Percentiles rank a stretch among this genome's conserved stretches.
These are phyloP conservation scores for Cyberlindnera japonica DNA, from an alignment of 805 yeast species.

Conservation along the genomic window DNA sequence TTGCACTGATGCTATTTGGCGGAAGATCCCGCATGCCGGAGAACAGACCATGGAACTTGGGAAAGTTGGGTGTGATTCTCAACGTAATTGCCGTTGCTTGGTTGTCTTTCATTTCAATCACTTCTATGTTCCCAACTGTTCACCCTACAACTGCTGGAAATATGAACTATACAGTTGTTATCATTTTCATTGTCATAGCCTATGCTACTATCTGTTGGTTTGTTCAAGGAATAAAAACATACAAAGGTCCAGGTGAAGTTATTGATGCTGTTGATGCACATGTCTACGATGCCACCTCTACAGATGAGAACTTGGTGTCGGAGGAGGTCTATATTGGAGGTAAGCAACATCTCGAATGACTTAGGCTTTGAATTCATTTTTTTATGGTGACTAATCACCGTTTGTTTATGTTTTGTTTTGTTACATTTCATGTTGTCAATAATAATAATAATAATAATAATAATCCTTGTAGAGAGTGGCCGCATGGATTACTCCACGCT, in stretches of 20 bases:
- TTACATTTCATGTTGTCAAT: no score
- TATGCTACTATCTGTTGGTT: constrained; percentile 25
- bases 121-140: constrained; percentile 26
- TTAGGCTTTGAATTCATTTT: no score
- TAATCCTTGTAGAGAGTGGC: no score
- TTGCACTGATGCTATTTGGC: constrained; percentile 26
- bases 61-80: constrained; percentile 20
- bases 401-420: no score
- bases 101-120: constrained; percentile 24
- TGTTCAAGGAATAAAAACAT: constrained; percentile 27
- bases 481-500: no score
- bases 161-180: constrained; percentile 30
- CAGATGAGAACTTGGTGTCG: constrained; percentile 2
- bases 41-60: constrained; percentile 27
- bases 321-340: no score
- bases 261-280: constrained; percentile 12
- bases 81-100: constrained; percentile 22
- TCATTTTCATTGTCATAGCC: constrained; percentile 23
- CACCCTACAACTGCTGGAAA: constrained; percentile 24
- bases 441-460: no score
- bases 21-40: constrained; percentile 22
- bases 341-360: no score
- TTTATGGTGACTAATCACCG: no score
- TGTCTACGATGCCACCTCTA: constrained; percentile 11
- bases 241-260: constrained; percentile 26